These are phyloP conservation scores for Morella rubra DNA, from an alignment of 306 rosid genomes.

Conservation along the genomic window DNA sequence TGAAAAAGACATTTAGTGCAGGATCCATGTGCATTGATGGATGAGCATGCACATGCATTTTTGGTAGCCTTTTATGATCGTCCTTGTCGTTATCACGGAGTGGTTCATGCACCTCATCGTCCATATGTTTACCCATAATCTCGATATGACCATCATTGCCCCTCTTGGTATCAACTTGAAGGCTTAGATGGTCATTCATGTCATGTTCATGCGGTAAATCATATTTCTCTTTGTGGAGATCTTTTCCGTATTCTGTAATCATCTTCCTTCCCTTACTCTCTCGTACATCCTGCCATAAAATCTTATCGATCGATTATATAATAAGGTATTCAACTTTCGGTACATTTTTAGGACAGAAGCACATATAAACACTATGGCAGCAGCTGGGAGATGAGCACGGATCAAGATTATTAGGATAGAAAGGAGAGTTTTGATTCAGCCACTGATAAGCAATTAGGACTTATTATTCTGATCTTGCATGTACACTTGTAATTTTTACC, in stretches of 20 bases:
- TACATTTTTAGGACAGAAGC: not conserved
- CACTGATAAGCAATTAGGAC: too few species aligned
- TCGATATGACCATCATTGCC: conserved; percentile 14
- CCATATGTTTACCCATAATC: not conserved
- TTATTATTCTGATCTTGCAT: too few species aligned
- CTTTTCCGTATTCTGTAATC: conserved; percentile 18
- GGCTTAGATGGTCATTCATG: conserved; percentile 18
- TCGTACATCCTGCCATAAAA: conserved; percentile 34
- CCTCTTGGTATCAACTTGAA: conserved; percentile 23
- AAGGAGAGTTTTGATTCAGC: too few species aligned
- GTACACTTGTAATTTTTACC: too few species aligned
- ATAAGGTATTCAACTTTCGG: not conserved
- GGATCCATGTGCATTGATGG: not conserved
- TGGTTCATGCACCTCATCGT: conserved; percentile 1
- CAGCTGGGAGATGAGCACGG: too few species aligned
- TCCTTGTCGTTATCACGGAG: not conserved
- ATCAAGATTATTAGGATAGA: too few species aligned
- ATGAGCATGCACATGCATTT: conserved; percentile 7
- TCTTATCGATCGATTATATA: not conserved
- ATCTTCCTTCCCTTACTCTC: conserved; percentile 43
- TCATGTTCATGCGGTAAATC: conserved; percentile 23
- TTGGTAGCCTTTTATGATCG: not conserved
- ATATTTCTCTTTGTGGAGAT: conserved; percentile 13
- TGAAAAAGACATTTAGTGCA: not conserved
- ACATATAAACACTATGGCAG: too few species aligned